Base-by-base conservation (phyloP, 208 protist species). In the Leishmania aethiopica region DNA sequence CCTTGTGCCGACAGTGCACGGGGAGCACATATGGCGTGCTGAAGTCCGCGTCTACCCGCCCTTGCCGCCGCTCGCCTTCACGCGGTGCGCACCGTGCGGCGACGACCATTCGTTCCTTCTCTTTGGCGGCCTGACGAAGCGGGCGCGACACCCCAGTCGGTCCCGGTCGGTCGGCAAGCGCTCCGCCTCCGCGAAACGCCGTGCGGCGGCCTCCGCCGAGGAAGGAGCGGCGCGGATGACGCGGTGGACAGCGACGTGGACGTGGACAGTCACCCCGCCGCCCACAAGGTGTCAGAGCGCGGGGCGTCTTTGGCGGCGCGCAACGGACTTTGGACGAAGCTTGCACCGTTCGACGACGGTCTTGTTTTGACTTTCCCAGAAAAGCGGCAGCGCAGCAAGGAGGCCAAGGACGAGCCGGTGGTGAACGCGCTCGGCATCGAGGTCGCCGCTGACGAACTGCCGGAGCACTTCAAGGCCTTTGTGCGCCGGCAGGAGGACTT, bases 401-500 rank as follows among this genome's bases (percentile, higher is more conserved):
- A 66, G 25, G 55, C 51, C 28, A 87, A 84, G 32, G 86, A 81
- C 53, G 87, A 80, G 35, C 78, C 86, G 42, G 81, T 91, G 57
- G 85, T 94, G 28, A 95, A 97, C 81, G 88, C 79, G 47, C 83
- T 93, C 5, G 93, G 91, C 15, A 84, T 94, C 5, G 89, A 91
- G 75, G 82, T 93, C 15, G 92, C 93, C 82, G 86, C 88, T 25
- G 90, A 91, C 55, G 93, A 96, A 80, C 72, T 96, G 75, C 89
- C 93, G 32, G 84, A 88, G 77, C 83, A 92, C 80, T 96, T 98
- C 87, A 89, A 93, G 79, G 82, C 91, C 15, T 98, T 98, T 82
- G 89, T 98, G 59, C 91, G 88, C 10, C 91, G 93, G 1, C 95
- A 98, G 80, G 90, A 96, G 32, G 93, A 98, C 83, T 98, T 98